phyloP scores from a whole-genome alignment of 257 asterid genomes.

The Plantago ovata region DNA sequence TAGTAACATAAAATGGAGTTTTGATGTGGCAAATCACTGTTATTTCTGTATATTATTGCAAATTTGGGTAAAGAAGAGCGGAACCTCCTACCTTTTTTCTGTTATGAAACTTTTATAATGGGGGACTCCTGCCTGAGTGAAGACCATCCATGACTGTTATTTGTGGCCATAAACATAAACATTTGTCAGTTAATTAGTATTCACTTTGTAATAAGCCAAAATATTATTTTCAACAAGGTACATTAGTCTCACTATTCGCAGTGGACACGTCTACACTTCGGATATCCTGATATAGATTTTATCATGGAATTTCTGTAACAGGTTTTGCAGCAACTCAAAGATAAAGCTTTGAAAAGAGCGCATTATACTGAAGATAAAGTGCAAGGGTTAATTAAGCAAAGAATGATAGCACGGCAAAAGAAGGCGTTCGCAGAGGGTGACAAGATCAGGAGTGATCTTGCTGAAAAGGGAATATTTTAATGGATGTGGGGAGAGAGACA shows the following conservation, averaged over 20 bases:
- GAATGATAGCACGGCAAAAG: constrained; percentile 55
- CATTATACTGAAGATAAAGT: constrained; percentile 59
- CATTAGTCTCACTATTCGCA: too few relatives aligned
- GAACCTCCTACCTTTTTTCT: too few relatives aligned
- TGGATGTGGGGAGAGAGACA: constrained; percentile 80
- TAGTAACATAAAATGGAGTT: background rate
- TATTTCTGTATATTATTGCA: background rate
- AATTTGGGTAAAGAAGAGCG: background rate
- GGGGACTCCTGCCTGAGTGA: too few relatives aligned
- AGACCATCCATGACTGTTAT: too few relatives aligned
- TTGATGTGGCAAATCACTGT: background rate
- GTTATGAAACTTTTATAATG: too few relatives aligned
- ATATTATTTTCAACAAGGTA: too few relatives aligned
- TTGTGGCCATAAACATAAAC: too few relatives aligned
- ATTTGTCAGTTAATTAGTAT: too few relatives aligned
- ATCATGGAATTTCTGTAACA: constrained; percentile 15
- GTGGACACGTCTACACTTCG: background rate
- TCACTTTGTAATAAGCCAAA: too few relatives aligned
- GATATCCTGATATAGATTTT: background rate
- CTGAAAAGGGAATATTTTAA: constrained; percentile 67
- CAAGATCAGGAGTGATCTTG: constrained; percentile 59
- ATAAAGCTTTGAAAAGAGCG: constrained; percentile 73
- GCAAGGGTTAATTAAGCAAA: constrained; percentile 48
- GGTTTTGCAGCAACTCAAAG: constrained; percentile 77
- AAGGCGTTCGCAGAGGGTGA: constrained; percentile 57